Base-by-base conservation (phyloP, 768 basidiomycete species). In the Trametes cinnabarina region DNA sequence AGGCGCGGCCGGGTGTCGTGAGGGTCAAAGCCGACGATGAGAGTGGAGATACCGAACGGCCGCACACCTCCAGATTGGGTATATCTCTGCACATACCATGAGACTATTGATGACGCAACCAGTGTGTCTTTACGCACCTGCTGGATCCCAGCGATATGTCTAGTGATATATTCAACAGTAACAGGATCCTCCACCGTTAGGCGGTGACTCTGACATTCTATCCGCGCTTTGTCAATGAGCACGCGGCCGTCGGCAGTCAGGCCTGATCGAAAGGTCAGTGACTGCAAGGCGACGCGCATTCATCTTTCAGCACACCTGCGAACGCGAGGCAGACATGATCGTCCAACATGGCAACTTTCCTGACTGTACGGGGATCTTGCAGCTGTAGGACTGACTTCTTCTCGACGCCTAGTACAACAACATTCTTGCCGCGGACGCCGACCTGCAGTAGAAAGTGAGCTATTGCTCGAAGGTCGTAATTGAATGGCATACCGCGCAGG, bases 11-110 rank as follows among this genome's bases (percentile, higher is more conserved):
- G 81, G 43, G 80, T 80, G 68, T 96, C 95, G 71, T 96, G 78
- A 19, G 95, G 96, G 71, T 99, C 96, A 71, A 98, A 99, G 43
- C 97, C 97, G 62, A 98, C 85, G 62, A 99, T 90, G 48, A 99
- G 82, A 10, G 95, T 98, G 14, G 96, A 95, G 65, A 98, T 94
- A 64, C 97, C 97, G 68, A 99, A 99, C 25, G 97, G 97, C 56
- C 97, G 83, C 50, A 97, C 94, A 79, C 97, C 97, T 61, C 97
- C 97, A 11, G 95, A 97, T 80, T 99, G 97, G 14, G 97, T 98
- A 76, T 98, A 98, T 72, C 86, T 84, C 94, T 96, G 66, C 10
- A 43, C 53, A n/a, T 19, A 54, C 19, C 43, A 42, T 52, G 15
- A 22, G 19, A 17, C 3, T 35, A 43, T 34, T 17, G 17, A 22